Base-by-base conservation (phyloP, 176 grass and related monocot genomes). In the Phoenix dactylifera region DNA sequence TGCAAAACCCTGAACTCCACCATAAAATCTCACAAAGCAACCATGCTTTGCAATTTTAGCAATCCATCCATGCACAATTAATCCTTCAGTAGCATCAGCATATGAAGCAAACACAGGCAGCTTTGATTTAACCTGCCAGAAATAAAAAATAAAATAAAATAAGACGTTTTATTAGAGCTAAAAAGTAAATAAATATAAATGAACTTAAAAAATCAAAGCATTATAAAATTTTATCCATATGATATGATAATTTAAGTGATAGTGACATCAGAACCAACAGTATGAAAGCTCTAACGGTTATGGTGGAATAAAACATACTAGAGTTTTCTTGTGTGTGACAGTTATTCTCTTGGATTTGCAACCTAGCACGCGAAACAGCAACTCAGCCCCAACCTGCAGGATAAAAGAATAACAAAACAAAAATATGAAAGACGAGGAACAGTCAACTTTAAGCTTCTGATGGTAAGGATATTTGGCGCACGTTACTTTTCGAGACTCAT, bases 331-430 rank as follows among this genome's bases (percentile, higher is more conserved):
- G 78, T 80, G 72, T 52, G 92, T 97, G 58, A 97, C 75, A 68
- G 92, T 91, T 72, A 97, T 85, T 83, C 81, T 75, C 84, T 97
- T 97, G 55, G 80, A 88, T 73, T 97, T 97, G 81, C 92, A 97
- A 59, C 92, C 92, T 63, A 97, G 74, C 20, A 97, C 92, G 77
- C 87, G 83, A 28, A 91, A 97, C 71, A 76, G 69, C 44, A 97
- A 70, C 80, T 88, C 83, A 85, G 80, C 75, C 78, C 92, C 92
- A 82, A 75, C 76, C 92, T 97, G 16, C 16, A 74, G 25, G 51
- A 3, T 51, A 16, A 71, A 66, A 60, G 61, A 30, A 71, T 9
- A 17, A 49, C 22, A 56, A 62, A 54, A 57, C 58, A 14, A 72
- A 68, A 63, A 29, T 9, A 54, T 44, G 12, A 2, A 44, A 44